Evolutionary conservation across 139 green algal genomes (phyloP), one percentile per base, ranked within the genome.

Genomic region (Zygnema cylindricum): DNA sequence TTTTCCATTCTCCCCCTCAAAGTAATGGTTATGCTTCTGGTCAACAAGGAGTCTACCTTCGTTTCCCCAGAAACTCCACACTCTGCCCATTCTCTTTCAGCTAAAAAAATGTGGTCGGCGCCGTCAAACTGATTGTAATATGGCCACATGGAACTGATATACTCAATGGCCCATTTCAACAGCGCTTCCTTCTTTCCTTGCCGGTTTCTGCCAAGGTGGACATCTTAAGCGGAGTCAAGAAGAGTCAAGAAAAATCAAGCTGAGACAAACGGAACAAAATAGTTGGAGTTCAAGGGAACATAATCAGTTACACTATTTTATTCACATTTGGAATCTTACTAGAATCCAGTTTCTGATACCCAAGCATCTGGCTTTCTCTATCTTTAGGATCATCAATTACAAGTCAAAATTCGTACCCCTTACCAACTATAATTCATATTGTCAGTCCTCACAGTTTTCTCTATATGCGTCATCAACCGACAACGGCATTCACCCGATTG

Each of bases 41-140:
- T 7, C 11, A 43, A 38, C 21, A 69, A 36, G 71, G 11, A 11
- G 36, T 55, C 11, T 21, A 36, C 71, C 69, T 7, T 2, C 57
- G 11, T 11, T 11, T 21, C 11, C 69, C 33, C 57, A 11, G 16
- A 42, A 35, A 85, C 76, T 36, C 84, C 43, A 91, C 94, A 96
- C 25, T 77, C 82, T 30, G 91, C 94, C 86, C 94, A 93, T 81
- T 96, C 94, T 77, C 94, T 90, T 1, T 93, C 84, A 55, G 93
- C 94, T 1, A 94, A 54, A 55, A 81, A 96, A 76, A 96, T 93
- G 92, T 96, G 94, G 86, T 96, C 93, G 1, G 78, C 78, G 7
- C 94, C 94, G 22, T 90, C 91, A 1, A 84, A 91, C 0, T 93
- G 82, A 35, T 94, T 73, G 94, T 94, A 96, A 75, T 93, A 95